Percentiles rank a stretch among this genome's conserved stretches.
Conservation (phyloP, 768 basidiomycete species). For the Suillus decipiens region DNA sequence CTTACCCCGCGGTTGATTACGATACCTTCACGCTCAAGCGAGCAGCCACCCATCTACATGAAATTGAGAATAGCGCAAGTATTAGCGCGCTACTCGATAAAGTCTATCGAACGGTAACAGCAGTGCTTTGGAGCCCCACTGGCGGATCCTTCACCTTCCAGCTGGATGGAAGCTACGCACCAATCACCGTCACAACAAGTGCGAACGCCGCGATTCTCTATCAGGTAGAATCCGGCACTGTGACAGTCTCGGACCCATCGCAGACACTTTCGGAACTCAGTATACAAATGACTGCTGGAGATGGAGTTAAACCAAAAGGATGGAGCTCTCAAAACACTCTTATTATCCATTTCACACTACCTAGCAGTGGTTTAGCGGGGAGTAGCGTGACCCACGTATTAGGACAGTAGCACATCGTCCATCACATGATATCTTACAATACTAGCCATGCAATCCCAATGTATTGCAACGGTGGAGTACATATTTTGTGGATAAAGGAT, state of each 20-base stretch:
- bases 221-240: conserved; percentile 37
- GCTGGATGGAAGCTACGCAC: conserved; percentile 21
- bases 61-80: conserved; percentile 46
- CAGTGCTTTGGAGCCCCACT: conserved; percentile 55
- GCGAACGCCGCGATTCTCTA: conserved; percentile 49
- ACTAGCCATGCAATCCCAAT: conserved; percentile 1
- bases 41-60: conserved; percentile 32
- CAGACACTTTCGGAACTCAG: conserved; percentile 45
- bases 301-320: conserved; percentile 18
- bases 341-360: conserved; percentile 42
- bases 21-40: conserved; percentile 42
- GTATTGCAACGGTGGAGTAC: conserved; percentile 1
- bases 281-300: conserved; percentile 37
- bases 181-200: conserved; percentile 38
- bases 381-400: conserved; percentile 42
- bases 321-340: conserved; percentile 21
- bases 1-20: conserved; percentile 51
- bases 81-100: conserved; percentile 56
- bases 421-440: not conserved
- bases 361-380: conserved; percentile 49
- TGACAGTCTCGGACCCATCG: conserved; percentile 68
- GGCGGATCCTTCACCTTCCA: conserved; percentile 47
- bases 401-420: conserved; percentile 2
- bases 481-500: conserved; percentile 7
- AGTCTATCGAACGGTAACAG: conserved; percentile 41